A percentile compares a stretch with the other conserved stretches of the same genome.
Conservation (phyloP, 2,329 filamentous ascomycete species). For the Onygenales sp. region DNA sequence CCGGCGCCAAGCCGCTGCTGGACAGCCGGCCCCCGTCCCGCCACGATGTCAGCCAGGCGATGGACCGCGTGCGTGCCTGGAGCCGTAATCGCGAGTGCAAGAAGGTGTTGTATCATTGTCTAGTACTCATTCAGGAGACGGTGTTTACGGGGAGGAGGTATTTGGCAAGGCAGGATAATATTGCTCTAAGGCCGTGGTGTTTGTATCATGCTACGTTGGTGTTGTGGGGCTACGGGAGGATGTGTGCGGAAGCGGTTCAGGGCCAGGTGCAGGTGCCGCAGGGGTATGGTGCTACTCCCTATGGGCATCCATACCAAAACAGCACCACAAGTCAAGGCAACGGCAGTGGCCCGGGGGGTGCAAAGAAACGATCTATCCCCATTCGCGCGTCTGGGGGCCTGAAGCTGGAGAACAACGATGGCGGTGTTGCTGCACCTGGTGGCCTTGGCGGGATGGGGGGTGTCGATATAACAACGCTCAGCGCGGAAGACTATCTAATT, state of each 20-base stretch:
- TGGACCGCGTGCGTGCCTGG: conserved; percentile 15
- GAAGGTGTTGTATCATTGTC: conserved; percentile 16
- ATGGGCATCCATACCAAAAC: too few relatives aligned
- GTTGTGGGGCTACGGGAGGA: conserved; percentile 16
- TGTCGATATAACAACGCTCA: neutral
- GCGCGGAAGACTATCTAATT: conserved; percentile 15
- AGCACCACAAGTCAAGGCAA: too few relatives aligned
- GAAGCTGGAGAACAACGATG: neutral
- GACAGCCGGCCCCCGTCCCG: conserved; percentile 11
- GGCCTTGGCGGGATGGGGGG: neutral
- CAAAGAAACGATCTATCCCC: too few relatives aligned
- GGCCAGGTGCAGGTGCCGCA: conserved; percentile 5
- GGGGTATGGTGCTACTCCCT: too few relatives aligned
- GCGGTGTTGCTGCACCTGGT: neutral
- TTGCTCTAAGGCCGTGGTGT: conserved; percentile 18
- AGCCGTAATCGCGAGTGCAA: conserved; percentile 13
- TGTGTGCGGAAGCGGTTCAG: conserved; percentile 4
- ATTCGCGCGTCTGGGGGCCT: too few relatives aligned
- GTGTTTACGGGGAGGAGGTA: conserved; percentile 17
- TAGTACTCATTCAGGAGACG: conserved; percentile 17
- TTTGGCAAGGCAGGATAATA: conserved; percentile 15
- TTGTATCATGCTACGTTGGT: conserved; percentile 17
- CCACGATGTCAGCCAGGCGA: conserved; percentile 13
- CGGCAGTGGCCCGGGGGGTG: too few relatives aligned
- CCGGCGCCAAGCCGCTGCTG: conserved; percentile 16